These are phyloP conservation scores for Curvularia hawaiiensis DNA, from an alignment of 2,329 filamentous ascomycete genomes.

Conservation along the genomic window DNA sequence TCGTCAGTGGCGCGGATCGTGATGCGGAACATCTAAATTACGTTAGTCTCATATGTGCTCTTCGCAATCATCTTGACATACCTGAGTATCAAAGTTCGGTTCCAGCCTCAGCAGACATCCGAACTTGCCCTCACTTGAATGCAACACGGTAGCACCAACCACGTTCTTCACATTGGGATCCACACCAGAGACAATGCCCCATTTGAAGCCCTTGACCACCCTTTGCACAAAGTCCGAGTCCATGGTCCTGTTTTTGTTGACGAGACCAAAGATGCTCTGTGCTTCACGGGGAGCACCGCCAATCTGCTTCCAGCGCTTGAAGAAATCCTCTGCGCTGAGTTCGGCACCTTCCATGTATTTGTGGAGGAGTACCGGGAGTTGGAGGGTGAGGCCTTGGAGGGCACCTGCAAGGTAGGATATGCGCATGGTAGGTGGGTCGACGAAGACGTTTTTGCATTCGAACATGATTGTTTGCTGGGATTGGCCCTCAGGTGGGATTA, in stretches of 20 bases:
- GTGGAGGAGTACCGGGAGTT: slow-evolving; percentile 85
- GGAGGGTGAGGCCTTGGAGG: slow-evolving; percentile 88
- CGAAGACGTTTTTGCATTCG: slow-evolving; percentile 81
- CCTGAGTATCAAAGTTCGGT: slow-evolving; percentile 90
- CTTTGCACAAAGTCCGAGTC: slow-evolving; percentile 72
- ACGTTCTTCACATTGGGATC: slow-evolving; percentile 94
- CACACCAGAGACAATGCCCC: slow-evolving; percentile 82
- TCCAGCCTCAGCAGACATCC: slow-evolving; percentile 92
- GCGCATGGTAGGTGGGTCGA: slow-evolving; percentile 84
- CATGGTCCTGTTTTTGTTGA: slow-evolving; percentile 65
- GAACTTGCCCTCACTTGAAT: slow-evolving; percentile 85
- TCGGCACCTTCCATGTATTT: slow-evolving; percentile 97
- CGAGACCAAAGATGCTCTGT: slow-evolving; percentile 81
- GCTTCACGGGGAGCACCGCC: slow-evolving; percentile 85
- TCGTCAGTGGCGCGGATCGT: slow-evolving; percentile 96
- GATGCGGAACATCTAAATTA: slow-evolving; percentile 85
- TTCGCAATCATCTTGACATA: slow-evolving; percentile 55
- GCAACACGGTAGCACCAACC: slow-evolving; percentile 86
- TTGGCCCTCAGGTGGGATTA: slow-evolving; percentile 74
- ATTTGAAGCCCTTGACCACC: slow-evolving; percentile 83
- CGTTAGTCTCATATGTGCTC: slow-evolving; percentile 19
- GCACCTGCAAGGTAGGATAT: slow-evolving; percentile 94
- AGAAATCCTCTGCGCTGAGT: slow-evolving; percentile 89
- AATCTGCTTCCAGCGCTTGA: slow-evolving; percentile 99
- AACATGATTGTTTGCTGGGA: slow-evolving; percentile 95